Conservation (phyloP, 2,329 filamentous ascomycete species). For the Alternaria panax region DNA sequence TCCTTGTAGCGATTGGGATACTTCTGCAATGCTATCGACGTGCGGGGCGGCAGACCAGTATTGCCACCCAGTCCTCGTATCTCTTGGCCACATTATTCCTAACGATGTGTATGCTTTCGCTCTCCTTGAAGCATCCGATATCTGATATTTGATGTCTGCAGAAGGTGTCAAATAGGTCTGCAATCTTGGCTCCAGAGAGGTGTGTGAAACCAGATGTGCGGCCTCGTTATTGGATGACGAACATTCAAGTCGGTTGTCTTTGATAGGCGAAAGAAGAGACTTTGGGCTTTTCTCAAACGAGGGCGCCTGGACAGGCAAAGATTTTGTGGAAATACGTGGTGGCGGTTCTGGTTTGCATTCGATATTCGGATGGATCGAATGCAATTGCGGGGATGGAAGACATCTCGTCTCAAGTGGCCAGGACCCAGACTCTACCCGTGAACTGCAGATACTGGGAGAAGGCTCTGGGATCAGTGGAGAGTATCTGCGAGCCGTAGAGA, state of each 20-base stretch:
- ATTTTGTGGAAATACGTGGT: conserved; percentile 29
- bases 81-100: conserved; percentile 21
- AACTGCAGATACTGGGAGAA: conserved; percentile 28
- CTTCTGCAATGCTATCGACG: background rate
- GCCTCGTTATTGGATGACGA: background rate
- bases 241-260: background rate
- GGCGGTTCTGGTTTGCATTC: conserved; percentile 18
- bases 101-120: conserved; percentile 34
- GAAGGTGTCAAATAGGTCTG: background rate
- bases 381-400: conserved; percentile 22
- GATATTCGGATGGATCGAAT: conserved; percentile 29
- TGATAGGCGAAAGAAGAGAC: background rate
- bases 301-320: conserved; percentile 18
- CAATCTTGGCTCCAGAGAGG: background rate
- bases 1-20: conserved; percentile 11
- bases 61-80: conserved; percentile 12
- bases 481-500: conserved; percentile 24
- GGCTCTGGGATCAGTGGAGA: conserved; percentile 43
- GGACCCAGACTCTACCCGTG: conserved; percentile 17
- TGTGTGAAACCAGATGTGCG: background rate
- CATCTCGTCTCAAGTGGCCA: conserved; percentile 11
- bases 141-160: conserved; percentile 15
- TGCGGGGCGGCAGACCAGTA: background rate
- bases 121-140: conserved; percentile 28
- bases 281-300: background rate